Base-by-base conservation (phyloP, 208 protist genomes). In the Spironucleus salmonicida region DNA sequence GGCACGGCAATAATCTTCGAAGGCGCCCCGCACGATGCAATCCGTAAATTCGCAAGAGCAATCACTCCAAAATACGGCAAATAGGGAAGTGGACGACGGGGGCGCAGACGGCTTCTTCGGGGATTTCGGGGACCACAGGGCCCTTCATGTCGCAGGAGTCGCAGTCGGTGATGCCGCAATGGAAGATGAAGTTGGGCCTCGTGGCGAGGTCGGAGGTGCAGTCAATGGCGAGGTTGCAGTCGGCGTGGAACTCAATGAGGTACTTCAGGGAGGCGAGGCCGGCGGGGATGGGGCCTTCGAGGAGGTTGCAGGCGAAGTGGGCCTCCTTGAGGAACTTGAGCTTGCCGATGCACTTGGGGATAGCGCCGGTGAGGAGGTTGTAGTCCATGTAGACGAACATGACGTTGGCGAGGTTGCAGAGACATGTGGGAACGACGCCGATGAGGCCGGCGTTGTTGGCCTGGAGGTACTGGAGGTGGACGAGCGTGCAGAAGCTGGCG, bases 401-500 rank as follows among this genome's bases (percentile, higher is more conserved):
- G 35, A 76, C 13, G 53, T 42, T 1, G 2, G 15, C 7, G 1
- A 64, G 1, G 32, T 7, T 62, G 53, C 71, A 76, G n/a, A 76
- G 2, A 32, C 71, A 76, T 7, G 2, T 35, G 2, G 71, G 71
- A 32, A 76, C 64, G 26, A 23, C 41, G 29, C 41, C 58, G 19
- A 45, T 61, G 9, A 76, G 29, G 30, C 53, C 53, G 32, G 71
- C 30, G 57, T 30, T 40, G 32, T 61, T 66, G 71, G 32, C 34
- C 53, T 76, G 71, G 38, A 76, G 42, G 71, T 76, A 76, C 29
- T 76, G 19, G 71, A 76, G 71, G 53, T 61, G 1, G 2, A 30
- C 11, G 7, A 76, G 58, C 9, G 4, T 1, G 29, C 71, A 76
- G 0, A 61, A 26, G 26, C 4, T 57, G 11, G 23, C 23, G 13